These are phyloP conservation scores for Stachybotrys chartarum DNA, from an alignment of 2,329 filamentous ascomycete species.

Conservation along the genomic window DNA sequence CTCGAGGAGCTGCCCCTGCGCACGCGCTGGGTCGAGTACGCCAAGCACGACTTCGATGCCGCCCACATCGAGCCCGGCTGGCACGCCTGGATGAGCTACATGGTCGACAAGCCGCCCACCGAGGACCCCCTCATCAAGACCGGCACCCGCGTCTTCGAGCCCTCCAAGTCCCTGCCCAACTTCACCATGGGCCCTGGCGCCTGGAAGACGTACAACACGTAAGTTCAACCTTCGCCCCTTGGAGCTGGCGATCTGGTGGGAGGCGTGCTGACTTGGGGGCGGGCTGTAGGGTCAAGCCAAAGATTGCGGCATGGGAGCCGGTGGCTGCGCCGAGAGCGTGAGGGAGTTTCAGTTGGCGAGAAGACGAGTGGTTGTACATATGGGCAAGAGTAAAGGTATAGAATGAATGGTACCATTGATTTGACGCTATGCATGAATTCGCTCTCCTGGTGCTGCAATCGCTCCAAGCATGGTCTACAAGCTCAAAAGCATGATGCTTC, in stretches of 20 bases:
- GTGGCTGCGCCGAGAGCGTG: slow-evolving; percentile 26
- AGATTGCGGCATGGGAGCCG: slow-evolving; percentile 47
- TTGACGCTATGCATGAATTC: slow-evolving; percentile 1
- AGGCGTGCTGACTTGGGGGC: background rate
- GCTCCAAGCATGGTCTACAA: no score
- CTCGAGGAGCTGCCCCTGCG: slow-evolving; percentile 88
- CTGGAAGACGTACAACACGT: slow-evolving; percentile 95
- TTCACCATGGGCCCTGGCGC: slow-evolving; percentile 69
- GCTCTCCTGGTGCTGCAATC: background rate
- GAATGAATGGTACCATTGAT: slow-evolving; percentile 7
- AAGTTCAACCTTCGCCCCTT: slow-evolving; percentile 32
- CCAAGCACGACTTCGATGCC: slow-evolving; percentile 74
- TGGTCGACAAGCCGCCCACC: slow-evolving; percentile 78
- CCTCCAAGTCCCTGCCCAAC: slow-evolving; percentile 63
- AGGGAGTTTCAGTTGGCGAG: slow-evolving; percentile 4
- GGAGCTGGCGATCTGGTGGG: no score
- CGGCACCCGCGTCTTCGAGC: slow-evolving; percentile 68
- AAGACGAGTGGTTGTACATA: slow-evolving; percentile 21
- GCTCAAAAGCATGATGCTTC: no score
- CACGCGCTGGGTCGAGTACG: slow-evolving; percentile 97
- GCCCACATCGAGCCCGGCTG: slow-evolving; percentile 90
- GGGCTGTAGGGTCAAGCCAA: slow-evolving; percentile 40
- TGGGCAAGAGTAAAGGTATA: slow-evolving; percentile 9
- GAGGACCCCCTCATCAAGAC: slow-evolving; percentile 66
- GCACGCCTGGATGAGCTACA: slow-evolving; percentile 97